These are phyloP conservation scores for Mycena kentingensis DNA, from an alignment of 768 basidiomycete genomes.

Conservation along the genomic window DNA sequence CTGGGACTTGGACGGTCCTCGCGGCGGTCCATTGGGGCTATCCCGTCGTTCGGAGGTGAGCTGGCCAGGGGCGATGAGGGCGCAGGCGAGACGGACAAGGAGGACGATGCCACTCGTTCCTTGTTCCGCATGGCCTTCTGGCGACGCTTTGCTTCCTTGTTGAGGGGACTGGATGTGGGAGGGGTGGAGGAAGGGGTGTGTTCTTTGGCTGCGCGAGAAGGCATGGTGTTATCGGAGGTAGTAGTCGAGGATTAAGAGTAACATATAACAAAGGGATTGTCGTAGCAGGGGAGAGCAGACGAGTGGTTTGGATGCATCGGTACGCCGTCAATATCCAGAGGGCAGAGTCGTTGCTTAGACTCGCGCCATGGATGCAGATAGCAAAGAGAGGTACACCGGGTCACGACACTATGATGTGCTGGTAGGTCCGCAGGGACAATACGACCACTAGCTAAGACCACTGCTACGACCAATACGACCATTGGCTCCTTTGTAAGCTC, in stretches of 20 bases:
- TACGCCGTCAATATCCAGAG: slow-evolving; percentile 1
- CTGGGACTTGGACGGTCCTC: slow-evolving; percentile 6
- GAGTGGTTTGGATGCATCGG: neutral
- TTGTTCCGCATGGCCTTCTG: no score
- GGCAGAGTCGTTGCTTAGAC: slow-evolving; percentile 16
- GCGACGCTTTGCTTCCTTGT: neutral
- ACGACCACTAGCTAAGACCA: no score
- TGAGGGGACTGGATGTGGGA: neutral
- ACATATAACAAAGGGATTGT: neutral
- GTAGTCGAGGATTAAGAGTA: neutral
- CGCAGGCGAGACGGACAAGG: neutral
- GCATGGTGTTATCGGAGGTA: slow-evolving; percentile 1
- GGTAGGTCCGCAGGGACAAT: no score
- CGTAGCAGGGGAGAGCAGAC: neutral
- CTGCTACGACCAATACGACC: no score
- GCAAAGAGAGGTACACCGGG: no score
- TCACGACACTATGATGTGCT: no score
- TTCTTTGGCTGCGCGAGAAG: neutral
- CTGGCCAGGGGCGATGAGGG: neutral
- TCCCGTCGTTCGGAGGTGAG: neutral
- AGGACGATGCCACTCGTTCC: neutral
- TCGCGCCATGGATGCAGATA: no score
- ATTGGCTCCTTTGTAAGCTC: no score
- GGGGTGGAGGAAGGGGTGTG: slow-evolving; percentile 1
- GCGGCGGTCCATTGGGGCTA: neutral